phyloP scores from a whole-genome alignment of 352 stramenopile species.

The Saprolegnia parasitica region DNA sequence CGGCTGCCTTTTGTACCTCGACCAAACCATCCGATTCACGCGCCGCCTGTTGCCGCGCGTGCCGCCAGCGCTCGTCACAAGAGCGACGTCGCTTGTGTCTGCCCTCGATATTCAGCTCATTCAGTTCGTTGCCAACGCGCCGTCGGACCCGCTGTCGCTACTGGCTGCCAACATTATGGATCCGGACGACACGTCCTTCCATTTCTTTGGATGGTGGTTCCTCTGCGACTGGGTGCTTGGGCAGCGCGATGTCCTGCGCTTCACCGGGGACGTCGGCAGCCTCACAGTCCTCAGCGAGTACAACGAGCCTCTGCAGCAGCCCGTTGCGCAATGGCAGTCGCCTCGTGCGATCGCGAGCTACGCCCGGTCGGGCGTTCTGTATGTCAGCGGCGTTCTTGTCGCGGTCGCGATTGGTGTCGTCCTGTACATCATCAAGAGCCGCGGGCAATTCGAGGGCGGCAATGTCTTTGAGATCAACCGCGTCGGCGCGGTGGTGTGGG shows the following conservation, averaged over 20 bases:
- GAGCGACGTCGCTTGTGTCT: neutral
- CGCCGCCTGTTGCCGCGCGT: neutral
- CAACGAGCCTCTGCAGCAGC: neutral
- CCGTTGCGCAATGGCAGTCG: neutral
- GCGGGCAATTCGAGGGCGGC: constrained; percentile 9
- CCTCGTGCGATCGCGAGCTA: neutral
- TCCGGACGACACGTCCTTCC: neutral
- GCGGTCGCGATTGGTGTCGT: neutral
- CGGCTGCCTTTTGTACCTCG: too few species aligned
- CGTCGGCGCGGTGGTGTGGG: constrained; percentile 23
- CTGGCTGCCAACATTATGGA: neutral
- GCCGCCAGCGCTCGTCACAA: neutral
- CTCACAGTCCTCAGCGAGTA: neutral
- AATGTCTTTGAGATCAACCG: constrained; percentile 22
- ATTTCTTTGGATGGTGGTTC: neutral
- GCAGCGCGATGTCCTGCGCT: constrained; percentile 9
- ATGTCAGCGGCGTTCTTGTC: constrained; percentile 5
- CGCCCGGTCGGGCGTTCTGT: neutral
- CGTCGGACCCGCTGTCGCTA: neutral
- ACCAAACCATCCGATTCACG: too few species aligned
- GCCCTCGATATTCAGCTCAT: constrained; percentile 5
- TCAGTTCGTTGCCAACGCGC: neutral
- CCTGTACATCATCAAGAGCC: constrained; percentile 13
- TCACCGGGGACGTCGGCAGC: neutral
- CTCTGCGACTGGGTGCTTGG: constrained; percentile 1